phyloP scores from a whole-genome alignment of 2,329 filamentous ascomycete genomes.

The Rutstroemia sp. region DNA sequence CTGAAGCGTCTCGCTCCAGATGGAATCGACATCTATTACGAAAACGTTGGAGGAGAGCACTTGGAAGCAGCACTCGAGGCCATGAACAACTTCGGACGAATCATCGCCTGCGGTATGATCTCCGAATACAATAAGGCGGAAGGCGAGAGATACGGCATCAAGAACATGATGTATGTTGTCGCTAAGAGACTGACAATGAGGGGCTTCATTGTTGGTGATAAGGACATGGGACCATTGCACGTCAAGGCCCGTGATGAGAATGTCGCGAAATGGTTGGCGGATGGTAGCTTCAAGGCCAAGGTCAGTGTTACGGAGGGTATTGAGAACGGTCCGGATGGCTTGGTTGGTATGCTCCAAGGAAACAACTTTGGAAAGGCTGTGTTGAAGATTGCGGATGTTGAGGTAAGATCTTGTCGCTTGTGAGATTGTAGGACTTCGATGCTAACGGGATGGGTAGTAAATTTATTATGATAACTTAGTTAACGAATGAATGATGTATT shows the following conservation, averaged over 20 bases:
- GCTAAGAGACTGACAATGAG: slow-evolving; percentile 54
- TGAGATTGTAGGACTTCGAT: too few species aligned
- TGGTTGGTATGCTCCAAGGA: slow-evolving; percentile 59
- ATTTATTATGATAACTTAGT: too few species aligned
- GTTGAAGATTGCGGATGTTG: slow-evolving; percentile 45
- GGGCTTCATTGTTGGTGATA: slow-evolving; percentile 60
- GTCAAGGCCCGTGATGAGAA: slow-evolving; percentile 55
- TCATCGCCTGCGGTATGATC: slow-evolving; percentile 59
- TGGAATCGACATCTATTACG: slow-evolving; percentile 74
- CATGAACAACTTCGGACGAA: slow-evolving; percentile 57
- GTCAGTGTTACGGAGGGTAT: slow-evolving; percentile 57
- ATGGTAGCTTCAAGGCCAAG: slow-evolving; percentile 56
- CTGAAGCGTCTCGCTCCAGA: slow-evolving; percentile 60
- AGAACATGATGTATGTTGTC: slow-evolving; percentile 53
- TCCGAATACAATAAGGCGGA: slow-evolving; percentile 54
- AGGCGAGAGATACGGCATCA: slow-evolving; percentile 51
- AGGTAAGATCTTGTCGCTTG: slow-evolving; percentile 7
- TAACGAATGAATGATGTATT: too few species aligned
- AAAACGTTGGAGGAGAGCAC: slow-evolving; percentile 72
- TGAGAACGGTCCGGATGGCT: slow-evolving; percentile 56
- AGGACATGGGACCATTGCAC: slow-evolving; percentile 54
- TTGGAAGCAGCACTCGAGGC: slow-evolving; percentile 58
- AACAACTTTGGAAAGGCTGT: slow-evolving; percentile 69
- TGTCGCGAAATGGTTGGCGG: slow-evolving; percentile 59
- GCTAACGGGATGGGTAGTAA: too few species aligned